Conservation (phyloP, 768 basidiomycete species). For the Podaxis sp. region DNA sequence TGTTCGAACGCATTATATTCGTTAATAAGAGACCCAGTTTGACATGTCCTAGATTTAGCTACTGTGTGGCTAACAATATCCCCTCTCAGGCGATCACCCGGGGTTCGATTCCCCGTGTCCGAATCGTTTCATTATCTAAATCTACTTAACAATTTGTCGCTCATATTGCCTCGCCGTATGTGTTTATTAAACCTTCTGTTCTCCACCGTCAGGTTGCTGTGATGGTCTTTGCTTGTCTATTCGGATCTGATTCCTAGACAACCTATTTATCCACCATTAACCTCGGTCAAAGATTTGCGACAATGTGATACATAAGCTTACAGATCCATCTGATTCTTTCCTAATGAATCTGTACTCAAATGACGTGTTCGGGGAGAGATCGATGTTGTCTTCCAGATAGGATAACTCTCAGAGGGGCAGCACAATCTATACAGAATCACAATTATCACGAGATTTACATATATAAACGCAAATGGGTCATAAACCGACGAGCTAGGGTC, state of each 20-base stretch:
- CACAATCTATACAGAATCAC: conserved; percentile 41
- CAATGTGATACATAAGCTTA: conserved; percentile 27
- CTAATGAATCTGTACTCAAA: conserved; percentile 66
- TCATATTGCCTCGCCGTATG: not conserved
- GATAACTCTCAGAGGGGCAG: conserved; percentile 53
- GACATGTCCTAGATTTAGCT: too few species aligned
- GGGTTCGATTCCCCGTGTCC: conserved; percentile 23
- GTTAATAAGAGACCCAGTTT: too few species aligned
- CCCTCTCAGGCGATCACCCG: conserved; percentile 20
- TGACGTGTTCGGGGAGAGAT: conserved; percentile 44
- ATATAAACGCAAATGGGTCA: not conserved
- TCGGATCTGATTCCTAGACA: conserved; percentile 64
- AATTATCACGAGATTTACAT: not conserved
- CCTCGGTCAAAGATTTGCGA: not conserved
- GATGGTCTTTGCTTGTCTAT: conserved; percentile 47
- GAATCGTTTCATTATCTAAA: conserved; percentile 1
- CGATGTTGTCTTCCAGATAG: conserved; percentile 55
- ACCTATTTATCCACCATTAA: conserved; percentile 33
- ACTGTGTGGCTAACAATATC: conserved; percentile 22
- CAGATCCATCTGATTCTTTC: conserved; percentile 48
- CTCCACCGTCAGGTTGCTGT: conserved; percentile 39
- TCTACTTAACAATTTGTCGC: not conserved
- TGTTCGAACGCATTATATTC: too few species aligned
- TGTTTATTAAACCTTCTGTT: not conserved
- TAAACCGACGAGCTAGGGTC: conserved; percentile 44